These are phyloP conservation scores for Termitomyces sp. DNA, from an alignment of 1,284 basidiomycete species.

Conservation along the genomic window DNA sequence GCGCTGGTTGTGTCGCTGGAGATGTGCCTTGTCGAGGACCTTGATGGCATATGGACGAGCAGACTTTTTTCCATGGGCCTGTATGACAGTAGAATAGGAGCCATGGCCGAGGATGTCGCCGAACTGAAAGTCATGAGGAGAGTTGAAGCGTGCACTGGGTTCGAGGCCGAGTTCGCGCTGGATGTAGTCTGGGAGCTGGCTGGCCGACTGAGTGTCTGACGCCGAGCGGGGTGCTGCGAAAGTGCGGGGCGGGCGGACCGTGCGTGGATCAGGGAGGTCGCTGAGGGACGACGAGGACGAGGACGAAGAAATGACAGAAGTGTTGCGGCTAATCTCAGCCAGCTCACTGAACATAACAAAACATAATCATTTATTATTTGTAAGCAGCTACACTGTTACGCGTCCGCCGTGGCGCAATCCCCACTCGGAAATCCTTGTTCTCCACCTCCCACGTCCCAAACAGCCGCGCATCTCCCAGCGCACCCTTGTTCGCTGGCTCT, in stretches of 20 bases:
- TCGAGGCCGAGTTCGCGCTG: constrained; percentile 46
- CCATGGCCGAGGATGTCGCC: constrained; percentile 71
- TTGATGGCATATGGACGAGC: constrained; percentile 72
- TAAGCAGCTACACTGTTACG: constrained; percentile 1
- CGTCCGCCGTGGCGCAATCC: constrained; percentile 26
- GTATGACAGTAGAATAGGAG: constrained; percentile 72
- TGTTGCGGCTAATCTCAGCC: constrained; percentile 55
- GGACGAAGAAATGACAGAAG: constrained; percentile 69
- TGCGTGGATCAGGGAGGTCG: not conserved
- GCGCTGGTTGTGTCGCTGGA: constrained; percentile 53
- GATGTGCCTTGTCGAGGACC: constrained; percentile 71
- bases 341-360: constrained; percentile 11
- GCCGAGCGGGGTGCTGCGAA: constrained; percentile 62
- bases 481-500: constrained; percentile 29
- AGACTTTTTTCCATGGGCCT: constrained; percentile 49
- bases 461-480: constrained; percentile 61
- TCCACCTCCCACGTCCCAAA: constrained; percentile 77
- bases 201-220: constrained; percentile 40
- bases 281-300: constrained; percentile 47
- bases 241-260: constrained; percentile 46
- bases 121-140: constrained; percentile 63
- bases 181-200: constrained; percentile 54
- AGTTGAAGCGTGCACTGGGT: constrained; percentile 38
- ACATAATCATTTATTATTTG: not conserved
- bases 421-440: constrained; percentile 54